A percentile compares a stretch with the other conserved stretches of the same genome.
Conservation (phyloP, 2,329 filamentous ascomycete genomes). For the Ceratocystis cacaofunesta region DNA sequence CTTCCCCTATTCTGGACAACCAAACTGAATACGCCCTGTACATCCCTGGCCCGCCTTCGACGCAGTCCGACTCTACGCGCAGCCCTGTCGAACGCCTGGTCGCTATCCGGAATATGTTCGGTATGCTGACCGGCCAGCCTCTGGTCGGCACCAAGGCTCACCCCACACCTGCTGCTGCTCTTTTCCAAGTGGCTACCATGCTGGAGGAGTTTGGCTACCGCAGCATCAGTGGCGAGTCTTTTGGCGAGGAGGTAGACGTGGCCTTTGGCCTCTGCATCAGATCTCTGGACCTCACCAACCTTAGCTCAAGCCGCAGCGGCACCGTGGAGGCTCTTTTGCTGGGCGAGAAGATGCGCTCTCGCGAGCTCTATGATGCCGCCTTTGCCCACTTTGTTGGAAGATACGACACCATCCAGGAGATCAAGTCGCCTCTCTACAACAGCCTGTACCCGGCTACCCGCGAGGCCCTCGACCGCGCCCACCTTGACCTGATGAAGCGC, state of each 20-base stretch:
- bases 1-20: conserved; percentile 26
- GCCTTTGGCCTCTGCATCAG: conserved; percentile 65
- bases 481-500: conserved; percentile 62
- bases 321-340: conserved; percentile 81
- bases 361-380: conserved; percentile 73
- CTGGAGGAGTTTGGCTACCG: conserved; percentile 44
- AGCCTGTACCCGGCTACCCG: conserved; percentile 57
- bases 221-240: conserved; percentile 41
- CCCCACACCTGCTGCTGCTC: conserved; percentile 38
- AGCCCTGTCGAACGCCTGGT: conserved; percentile 34
- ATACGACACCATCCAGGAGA: conserved; percentile 53
- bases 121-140: conserved; percentile 48
- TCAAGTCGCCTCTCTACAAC: conserved; percentile 53
- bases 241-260: conserved; percentile 43
- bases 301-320: conserved; percentile 70
- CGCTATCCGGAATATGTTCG: conserved; percentile 49
- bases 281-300: conserved; percentile 62
- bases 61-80: conserved; percentile 20
- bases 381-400: conserved; percentile 87
- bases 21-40: conserved; percentile 36
- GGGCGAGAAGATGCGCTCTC: conserved; percentile 71
- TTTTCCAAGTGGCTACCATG: conserved; percentile 38
- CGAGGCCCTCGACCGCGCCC: conserved; percentile 67
- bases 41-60: conserved; percentile 33
- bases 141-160: conserved; percentile 42